A percentile compares a stretch with the other conserved stretches of the same genome.
These are phyloP conservation scores for Phialophora chinensis DNA, from an alignment of 2,329 filamentous ascomycete genomes.

Conservation along the genomic window DNA sequence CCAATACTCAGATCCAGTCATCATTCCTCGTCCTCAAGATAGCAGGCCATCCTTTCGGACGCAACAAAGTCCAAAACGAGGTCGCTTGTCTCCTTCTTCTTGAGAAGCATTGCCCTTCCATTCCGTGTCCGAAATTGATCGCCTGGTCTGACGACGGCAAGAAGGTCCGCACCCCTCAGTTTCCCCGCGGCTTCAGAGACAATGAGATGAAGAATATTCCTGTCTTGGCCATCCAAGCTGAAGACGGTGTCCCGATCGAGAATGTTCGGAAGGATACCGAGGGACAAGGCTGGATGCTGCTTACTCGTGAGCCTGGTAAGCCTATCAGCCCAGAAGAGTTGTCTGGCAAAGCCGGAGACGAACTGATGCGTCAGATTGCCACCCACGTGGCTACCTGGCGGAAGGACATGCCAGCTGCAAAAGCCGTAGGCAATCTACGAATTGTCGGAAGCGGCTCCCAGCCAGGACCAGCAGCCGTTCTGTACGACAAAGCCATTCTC, in stretches of 20 bases:
- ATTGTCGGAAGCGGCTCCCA: constrained; percentile 22
- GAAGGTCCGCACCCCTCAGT: constrained; percentile 28
- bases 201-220: constrained; percentile 14
- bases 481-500: constrained; percentile 30
- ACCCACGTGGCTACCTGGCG: constrained; percentile 32
- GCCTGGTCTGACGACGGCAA: constrained; percentile 36
- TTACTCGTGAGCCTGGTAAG: constrained; percentile 29
- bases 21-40: constrained; percentile 34
- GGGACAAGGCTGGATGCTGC: constrained; percentile 31
- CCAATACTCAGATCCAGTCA: constrained; percentile 9
- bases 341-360: constrained; percentile 16
- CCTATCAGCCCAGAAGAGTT: constrained; percentile 29
- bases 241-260: constrained; percentile 15
- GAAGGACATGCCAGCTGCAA: constrained; percentile 26
- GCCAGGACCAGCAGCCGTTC: constrained; percentile 22
- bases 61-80: constrained; percentile 36
- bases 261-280: constrained; percentile 19
- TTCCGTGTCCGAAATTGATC: constrained; percentile 30
- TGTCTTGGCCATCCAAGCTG: constrained; percentile 17
- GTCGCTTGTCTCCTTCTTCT: constrained; percentile 31
- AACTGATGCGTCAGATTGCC: constrained; percentile 32
- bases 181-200: constrained; percentile 23
- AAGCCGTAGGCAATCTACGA: constrained; percentile 30
- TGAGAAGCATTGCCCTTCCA: constrained; percentile 33
- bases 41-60: constrained; percentile 27